Base-by-base conservation (phyloP, 2,329 filamentous ascomycete genomes). In the Diaporthe citriasiana region DNA sequence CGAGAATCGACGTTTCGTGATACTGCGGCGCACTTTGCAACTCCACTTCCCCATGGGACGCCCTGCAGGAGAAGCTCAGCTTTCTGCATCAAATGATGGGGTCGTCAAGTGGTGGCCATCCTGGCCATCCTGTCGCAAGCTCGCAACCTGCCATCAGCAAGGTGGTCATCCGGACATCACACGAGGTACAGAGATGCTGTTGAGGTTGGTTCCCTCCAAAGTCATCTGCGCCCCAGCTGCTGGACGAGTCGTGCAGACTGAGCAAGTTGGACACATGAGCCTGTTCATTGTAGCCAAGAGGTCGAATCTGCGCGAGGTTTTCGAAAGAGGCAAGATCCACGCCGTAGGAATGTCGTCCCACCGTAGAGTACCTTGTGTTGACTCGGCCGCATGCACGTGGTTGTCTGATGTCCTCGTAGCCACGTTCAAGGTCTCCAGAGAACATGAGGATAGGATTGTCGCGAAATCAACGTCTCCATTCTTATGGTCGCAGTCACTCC, bases 61-160 rank as follows among this genome's bases (percentile, higher is more conserved):
- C 63, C 45, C 50, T 45, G 63, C 71, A 71, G 45, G 33, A 38
- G 22, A 56, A 55, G 35, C 30, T 63, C 45, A 27, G 15, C 27
- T 30, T 47, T 25, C 35, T 35, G 33, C 69, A 60, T 71, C 53
- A 70, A 53, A 40, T 73, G 65, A 71, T 70, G 55, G 33, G 17
- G 45, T 27, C 17, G 53, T 45, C 22, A 51, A 19, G 35, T 30
- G 33, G 30, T 33, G 40, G 38, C 45, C 17, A 60, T 71, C 22
- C 47, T 33, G 40, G 38, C 45, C 17, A 60, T 71, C 22, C 47
- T 17, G n/a, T 56, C 53, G 38, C 25, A 51, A 19, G 30, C 51
- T 45, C 25, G 15, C 27, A 10, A 50, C 27, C 8, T 33, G 55
- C 35, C 40, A 25, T 17, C 17, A 30, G 42, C 42, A 38, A 30